These are phyloP conservation scores for Daedaleopsis sinensis DNA, from an alignment of 768 basidiomycete genomes.

Conservation along the genomic window DNA sequence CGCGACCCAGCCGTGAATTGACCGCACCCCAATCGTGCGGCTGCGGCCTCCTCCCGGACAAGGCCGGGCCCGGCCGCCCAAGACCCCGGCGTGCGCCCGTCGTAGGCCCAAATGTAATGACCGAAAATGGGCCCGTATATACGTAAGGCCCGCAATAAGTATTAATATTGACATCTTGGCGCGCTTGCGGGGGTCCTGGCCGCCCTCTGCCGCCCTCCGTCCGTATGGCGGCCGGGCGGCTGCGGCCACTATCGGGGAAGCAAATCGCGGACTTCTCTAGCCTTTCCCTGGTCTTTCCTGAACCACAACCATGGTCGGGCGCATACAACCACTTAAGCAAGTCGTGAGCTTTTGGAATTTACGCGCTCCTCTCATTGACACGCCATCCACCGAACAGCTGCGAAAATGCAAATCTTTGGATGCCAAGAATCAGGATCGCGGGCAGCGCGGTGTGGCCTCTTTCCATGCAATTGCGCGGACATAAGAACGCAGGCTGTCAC, in stretches of 20 bases:
- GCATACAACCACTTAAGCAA: not conserved
- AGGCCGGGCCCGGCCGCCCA: not conserved
- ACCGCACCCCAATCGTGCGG: slow-evolving; percentile 4
- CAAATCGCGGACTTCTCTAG: not conserved
- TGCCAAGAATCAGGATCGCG: not conserved
- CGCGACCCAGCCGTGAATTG: not conserved
- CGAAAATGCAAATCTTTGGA: not conserved
- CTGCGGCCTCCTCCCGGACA: slow-evolving; percentile 10
- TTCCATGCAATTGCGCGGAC: not conserved
- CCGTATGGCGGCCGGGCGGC: not conserved
- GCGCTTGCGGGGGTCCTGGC: slow-evolving; percentile 7
- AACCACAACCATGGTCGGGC: not conserved
- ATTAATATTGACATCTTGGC: no score
- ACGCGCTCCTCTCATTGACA: not conserved
- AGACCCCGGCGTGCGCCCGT: no score
- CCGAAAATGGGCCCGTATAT: no score
- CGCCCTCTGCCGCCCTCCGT: not conserved
- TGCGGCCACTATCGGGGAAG: not conserved
- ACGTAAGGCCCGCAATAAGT: no score
- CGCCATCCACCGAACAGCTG: not conserved
- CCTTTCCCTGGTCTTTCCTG: not conserved
- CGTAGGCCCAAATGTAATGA: no score
- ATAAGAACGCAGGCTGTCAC: slow-evolving; percentile 1
- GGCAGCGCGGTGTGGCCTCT: not conserved
- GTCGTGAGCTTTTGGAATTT: no score